phyloP scores from a whole-genome alignment of 2,329 filamentous ascomycete genomes.

The Grosmannia clavigera region DNA sequence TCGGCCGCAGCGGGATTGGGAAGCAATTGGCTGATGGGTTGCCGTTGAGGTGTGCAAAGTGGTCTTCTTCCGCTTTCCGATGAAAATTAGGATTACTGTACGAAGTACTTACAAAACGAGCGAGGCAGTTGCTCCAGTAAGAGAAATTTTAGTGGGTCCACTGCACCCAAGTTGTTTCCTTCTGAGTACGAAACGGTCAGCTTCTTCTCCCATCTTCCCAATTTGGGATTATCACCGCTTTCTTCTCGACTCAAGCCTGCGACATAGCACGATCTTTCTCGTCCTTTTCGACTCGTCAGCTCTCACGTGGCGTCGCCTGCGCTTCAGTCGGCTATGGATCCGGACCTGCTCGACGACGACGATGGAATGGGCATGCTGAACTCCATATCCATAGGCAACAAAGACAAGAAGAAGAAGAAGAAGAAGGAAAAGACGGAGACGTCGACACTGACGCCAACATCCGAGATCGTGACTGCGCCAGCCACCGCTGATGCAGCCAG shows the following conservation, averaged over 20 bases:
- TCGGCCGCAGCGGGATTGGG: neutral
- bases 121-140: too few species aligned
- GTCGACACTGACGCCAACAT: neutral
- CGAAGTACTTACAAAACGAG: too few species aligned
- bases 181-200: too few species aligned
- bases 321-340: neutral
- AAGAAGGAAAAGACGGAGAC: neutral
- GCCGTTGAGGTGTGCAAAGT: neutral
- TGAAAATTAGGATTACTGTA: neutral
- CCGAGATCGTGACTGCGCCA: neutral
- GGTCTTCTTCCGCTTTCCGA: neutral
- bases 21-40: neutral
- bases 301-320: too few species aligned
- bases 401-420: slow-evolving; percentile 1
- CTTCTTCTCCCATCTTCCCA: too few species aligned
- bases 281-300: too few species aligned
- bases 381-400: neutral
- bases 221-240: too few species aligned
- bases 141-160: too few species aligned
- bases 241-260: too few species aligned
- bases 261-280: too few species aligned
- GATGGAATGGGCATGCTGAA: neutral
- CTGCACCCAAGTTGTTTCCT: too few species aligned
- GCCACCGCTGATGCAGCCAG: neutral
- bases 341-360: neutral